Percentiles rank a stretch among this genome's conserved stretches.
phyloP scores from a whole-genome alignment of 805 yeast species.

The Kazachstania martiniae region DNA sequence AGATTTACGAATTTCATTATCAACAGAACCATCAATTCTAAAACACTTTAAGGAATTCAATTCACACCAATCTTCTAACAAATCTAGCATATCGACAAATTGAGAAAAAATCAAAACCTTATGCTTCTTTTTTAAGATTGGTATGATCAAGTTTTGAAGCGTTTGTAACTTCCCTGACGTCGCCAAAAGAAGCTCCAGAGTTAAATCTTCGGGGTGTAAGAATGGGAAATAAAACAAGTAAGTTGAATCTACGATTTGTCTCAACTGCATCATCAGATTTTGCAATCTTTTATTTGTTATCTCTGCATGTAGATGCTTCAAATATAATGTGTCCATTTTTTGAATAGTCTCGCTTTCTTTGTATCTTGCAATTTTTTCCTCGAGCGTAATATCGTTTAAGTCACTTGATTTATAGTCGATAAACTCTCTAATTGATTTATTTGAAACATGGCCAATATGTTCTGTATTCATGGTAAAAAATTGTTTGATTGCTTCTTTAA shows the following conservation, averaged over 20 bases:
- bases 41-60: slow-evolving; percentile 36
- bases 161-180: slow-evolving; percentile 67
- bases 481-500: slow-evolving; percentile 40
- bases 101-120: slow-evolving; percentile 80
- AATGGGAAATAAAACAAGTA: slow-evolving; percentile 76
- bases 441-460: slow-evolving; percentile 22
- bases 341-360: slow-evolving; percentile 6
- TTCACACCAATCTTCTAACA: slow-evolving; percentile 65
- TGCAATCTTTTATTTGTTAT: slow-evolving; percentile 44
- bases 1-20: slow-evolving; percentile 53
- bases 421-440: slow-evolving; percentile 32
- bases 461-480: slow-evolving; percentile 35
- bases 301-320: slow-evolving; percentile 30
- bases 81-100: slow-evolving; percentile 72
- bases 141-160: slow-evolving; percentile 49
- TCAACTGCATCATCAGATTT: slow-evolving; percentile 71
- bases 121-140: slow-evolving; percentile 41
- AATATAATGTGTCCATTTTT: slow-evolving; percentile 20
- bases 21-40: slow-evolving; percentile 68
- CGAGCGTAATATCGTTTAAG: slow-evolving; percentile 1
- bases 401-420: slow-evolving; percentile 29
- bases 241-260: slow-evolving; percentile 81
- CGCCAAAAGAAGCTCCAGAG: slow-evolving; percentile 33
- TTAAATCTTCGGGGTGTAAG: slow-evolving; percentile 33
- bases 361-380: slow-evolving; percentile 3